Base-by-base conservation (phyloP, 495 filamentous ascomycete genomes). In the Podospora australis region DNA sequence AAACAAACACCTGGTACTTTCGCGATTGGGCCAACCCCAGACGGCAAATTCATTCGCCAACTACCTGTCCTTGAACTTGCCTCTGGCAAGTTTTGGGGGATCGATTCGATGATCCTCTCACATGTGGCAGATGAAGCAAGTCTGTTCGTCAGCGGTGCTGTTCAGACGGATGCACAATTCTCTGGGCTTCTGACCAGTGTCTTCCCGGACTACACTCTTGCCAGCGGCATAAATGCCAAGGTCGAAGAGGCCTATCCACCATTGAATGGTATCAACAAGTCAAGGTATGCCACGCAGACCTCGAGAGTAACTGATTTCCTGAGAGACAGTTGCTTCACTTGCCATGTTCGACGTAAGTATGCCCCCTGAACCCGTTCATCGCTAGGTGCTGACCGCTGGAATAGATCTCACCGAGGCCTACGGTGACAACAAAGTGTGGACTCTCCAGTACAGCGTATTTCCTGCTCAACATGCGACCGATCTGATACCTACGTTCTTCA, bases 81-180 rank as follows among this genome's bases (percentile, higher is more conserved):
- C 8, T 57, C 57, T 21, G 75, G 70, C n/a, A 72, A 71, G 29
- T 70, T 64, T 46, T 70, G 64, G 56, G 65, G 67, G 14, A 43
- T 71, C 11, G 54, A 68, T 3, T 70, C 67, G 6, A 25, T 71
- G 17, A 62, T 74, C 13, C 41, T 75, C 2, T 65, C 63, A 8
- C 71, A 74, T 43, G 61, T 64, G 14, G 53, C 65, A 13, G 63
- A 73, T 38, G 71, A 73, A 56, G 45, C 64, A 17, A 58, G 57
- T 6, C 44, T 70, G 6, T 71, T 73, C 40, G 64, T 67, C 2
- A 56, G 55, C 42, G 63, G 66, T 43, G 58, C 72, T 56, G 68
- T 79, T 20, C 70, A 65, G 19, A 75, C 75, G 16, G 70, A 78
- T 30, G 66, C 68, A 17, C 67, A 78, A 43, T 80, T 79, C 63